Conservation (phyloP, 2,329 filamentous ascomycete genomes). For the Thelonectria rubi region DNA sequence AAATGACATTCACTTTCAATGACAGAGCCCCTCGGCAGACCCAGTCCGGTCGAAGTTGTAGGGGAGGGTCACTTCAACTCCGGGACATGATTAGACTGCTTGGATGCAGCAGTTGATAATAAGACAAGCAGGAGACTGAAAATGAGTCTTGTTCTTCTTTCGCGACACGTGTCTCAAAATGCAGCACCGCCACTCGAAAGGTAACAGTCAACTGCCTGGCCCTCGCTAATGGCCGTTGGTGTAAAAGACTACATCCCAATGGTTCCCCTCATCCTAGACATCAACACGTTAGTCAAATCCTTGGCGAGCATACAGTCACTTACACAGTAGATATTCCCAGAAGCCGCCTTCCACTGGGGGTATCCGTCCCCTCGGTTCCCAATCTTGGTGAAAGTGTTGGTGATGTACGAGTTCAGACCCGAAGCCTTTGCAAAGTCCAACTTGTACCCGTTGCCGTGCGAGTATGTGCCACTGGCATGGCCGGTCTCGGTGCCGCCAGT, state of each 20-base stretch:
- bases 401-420: constrained; percentile 28
- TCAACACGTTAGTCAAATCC: neutral
- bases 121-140: no score
- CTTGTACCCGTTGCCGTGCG: constrained; percentile 39
- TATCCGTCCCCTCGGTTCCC: constrained; percentile 32
- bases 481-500: constrained; percentile 40
- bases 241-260: constrained; percentile 34
- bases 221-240: neutral
- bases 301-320: constrained; percentile 5
- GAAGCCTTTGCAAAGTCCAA: constrained; percentile 36
- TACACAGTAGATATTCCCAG: constrained; percentile 41
- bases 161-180: no score
- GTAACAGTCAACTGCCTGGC: neutral
- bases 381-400: constrained; percentile 34
- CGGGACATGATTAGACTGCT: no score
- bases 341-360: constrained; percentile 36
- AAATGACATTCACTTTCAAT: no score
- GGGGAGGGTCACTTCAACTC: no score
- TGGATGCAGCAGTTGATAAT: no score
- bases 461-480: constrained; percentile 34
- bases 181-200: neutral
- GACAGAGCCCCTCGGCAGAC: no score
- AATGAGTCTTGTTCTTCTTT: no score
- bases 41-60: no score
- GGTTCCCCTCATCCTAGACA: constrained; percentile 35